Evolutionary conservation across 1,284 basidiomycete species (phyloP), one percentile per base, ranked within the genome.

Genomic region (Tilletia indica): DNA sequence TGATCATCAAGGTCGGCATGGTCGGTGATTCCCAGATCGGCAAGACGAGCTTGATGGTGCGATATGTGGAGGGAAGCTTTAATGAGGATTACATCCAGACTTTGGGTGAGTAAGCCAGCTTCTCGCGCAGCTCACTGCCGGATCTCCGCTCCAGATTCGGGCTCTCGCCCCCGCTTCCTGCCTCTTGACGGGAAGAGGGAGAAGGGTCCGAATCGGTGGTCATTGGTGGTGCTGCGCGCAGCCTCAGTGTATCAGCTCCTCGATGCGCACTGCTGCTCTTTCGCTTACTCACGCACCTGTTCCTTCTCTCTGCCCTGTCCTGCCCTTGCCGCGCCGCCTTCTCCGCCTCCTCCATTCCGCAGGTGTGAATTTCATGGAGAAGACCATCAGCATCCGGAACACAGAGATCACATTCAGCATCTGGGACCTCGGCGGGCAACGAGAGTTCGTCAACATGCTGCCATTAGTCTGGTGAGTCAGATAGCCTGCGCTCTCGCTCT

Each of bases 351-450:
- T n/a, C 36, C 16, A 3, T 68, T 36, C 25, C 2, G 1, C 56
- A 71, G 70, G 73, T 31, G 95, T 97, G 87, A 97, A 97, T 86
- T 97, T 97, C 86, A 97, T 98, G 95, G 95, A 97, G 87, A 97
- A 97, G 88, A 94, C 94, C 48, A 97, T 98, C 80, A 92, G 92
- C 71, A 96, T 98, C 78, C 90, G 95, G 77, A 91, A 96, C 85
- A 98, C 95, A 70, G 96, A 97, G 71, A 97, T 98, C 86, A 98
- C 94, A 2, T 98, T 99, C 87, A 97, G 94, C 78, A 97, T 99
- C 85, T 98, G 96, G 96, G 96, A 98, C 88, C 87, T 99, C 64
- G 96, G 96, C 77, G 94, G 95, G 45, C 95, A 98, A 85, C 88
- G 96, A 71, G 96, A 98, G 85, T 98, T 99, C 85, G 95, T 98